Evolutionary conservation across 371 early-diverging fungal genomes (phyloP).

Genomic region (Rhizopus microsporus): DNA sequence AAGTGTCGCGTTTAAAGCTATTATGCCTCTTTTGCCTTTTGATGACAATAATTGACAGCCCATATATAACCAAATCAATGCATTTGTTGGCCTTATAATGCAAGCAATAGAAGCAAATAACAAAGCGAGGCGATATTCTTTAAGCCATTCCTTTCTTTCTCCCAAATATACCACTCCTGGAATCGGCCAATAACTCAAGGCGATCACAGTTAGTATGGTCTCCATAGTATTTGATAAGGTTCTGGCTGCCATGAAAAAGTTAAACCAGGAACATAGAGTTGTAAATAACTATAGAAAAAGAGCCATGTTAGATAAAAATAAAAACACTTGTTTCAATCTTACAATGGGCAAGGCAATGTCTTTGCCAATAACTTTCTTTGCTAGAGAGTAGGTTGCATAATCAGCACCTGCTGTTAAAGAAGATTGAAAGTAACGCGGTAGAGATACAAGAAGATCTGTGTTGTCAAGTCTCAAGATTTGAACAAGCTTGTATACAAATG

Average conservation of each 20-base stretch:
- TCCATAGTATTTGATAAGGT: slow-evolving; percentile 78
- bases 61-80: slow-evolving; percentile 77
- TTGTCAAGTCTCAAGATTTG: slow-evolving; percentile 64
- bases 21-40: slow-evolving; percentile 7
- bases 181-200: slow-evolving; percentile 78
- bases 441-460: slow-evolving; percentile 54
- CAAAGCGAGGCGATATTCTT: slow-evolving; percentile 54
- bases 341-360: slow-evolving; percentile 44
- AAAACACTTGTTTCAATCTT: neutral
- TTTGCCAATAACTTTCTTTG: slow-evolving; percentile 42
- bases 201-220: slow-evolving; percentile 61
- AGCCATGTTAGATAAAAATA: neutral
- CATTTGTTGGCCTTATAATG: slow-evolving; percentile 85
- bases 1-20: slow-evolving; percentile 32
- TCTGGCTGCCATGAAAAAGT: slow-evolving; percentile 74
- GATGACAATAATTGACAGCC: slow-evolving; percentile 51
- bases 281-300: slow-evolving; percentile 61
- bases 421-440: slow-evolving; percentile 76
- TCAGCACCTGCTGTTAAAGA: slow-evolving; percentile 74
- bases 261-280: slow-evolving; percentile 80
- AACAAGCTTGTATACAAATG: slow-evolving; percentile 65
- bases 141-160: slow-evolving; percentile 6
- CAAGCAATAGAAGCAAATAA: slow-evolving; percentile 75
- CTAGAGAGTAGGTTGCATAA: slow-evolving; percentile 71
- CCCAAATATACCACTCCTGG: slow-evolving; percentile 11